Evolutionary conservation across 2,329 filamentous ascomycete genomes (phyloP).

Genomic region (Cephalotrichum gorgonifer): DNA sequence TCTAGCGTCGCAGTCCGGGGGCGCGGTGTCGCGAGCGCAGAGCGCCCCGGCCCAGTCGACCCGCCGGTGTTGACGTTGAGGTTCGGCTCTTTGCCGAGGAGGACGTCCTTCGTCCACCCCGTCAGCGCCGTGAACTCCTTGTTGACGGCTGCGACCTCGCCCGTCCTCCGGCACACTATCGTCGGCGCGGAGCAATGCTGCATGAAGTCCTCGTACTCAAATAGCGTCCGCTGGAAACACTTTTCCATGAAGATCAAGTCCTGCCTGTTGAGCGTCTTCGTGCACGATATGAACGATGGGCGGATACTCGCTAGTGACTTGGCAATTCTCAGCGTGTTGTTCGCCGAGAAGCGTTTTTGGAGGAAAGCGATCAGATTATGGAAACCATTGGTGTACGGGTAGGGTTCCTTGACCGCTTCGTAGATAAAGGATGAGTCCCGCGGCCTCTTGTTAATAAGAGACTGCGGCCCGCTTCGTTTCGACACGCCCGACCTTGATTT

Average conservation of each 20-base stretch:
- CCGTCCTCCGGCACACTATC: slow-evolving; percentile 82
- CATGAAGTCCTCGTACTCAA: slow-evolving; percentile 90
- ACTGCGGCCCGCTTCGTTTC: slow-evolving; percentile 32
- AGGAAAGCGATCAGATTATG: slow-evolving; percentile 78
- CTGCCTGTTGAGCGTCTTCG: slow-evolving; percentile 74
- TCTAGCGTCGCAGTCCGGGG: slow-evolving; percentile 33
- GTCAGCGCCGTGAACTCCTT: slow-evolving; percentile 96
- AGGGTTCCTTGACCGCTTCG: slow-evolving; percentile 79
- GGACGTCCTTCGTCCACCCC: slow-evolving; percentile 83
- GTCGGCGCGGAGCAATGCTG: slow-evolving; percentile 81
- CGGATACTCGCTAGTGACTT: slow-evolving; percentile 82
- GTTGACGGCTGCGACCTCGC: slow-evolving; percentile 88
- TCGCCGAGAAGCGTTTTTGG: slow-evolving; percentile 64
- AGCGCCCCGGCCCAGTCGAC: slow-evolving; percentile 24
- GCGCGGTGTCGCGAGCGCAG: slow-evolving; percentile 39
- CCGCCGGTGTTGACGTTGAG: slow-evolving; percentile 71
- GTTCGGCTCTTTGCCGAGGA: slow-evolving; percentile 81
- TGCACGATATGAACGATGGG: slow-evolving; percentile 87
- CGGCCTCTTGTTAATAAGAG: slow-evolving; percentile 46
- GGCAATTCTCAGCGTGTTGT: slow-evolving; percentile 72
- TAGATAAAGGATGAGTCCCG: slow-evolving; percentile 80
- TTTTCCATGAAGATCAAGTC: slow-evolving; percentile 98
- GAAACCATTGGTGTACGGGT: slow-evolving; percentile 82
- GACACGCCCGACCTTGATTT: slow-evolving; percentile 33
- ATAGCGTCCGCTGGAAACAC: slow-evolving; percentile 84